Evolutionary conservation across 1,139 yeast genomes (phyloP), one percentile per base, ranked within the genome.

Genomic region (Candida tropicalis): DNA sequence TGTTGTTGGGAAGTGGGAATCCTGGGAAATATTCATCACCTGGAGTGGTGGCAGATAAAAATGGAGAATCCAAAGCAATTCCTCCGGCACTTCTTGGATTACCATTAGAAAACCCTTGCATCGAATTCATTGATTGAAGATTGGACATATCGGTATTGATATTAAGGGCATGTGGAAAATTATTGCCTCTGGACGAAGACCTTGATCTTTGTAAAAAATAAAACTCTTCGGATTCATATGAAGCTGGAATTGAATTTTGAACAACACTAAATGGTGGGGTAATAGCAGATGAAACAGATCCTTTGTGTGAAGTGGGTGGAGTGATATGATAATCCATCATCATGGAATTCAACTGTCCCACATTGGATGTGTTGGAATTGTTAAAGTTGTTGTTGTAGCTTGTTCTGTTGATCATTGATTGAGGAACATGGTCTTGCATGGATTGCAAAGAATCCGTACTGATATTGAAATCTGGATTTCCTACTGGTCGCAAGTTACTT

Each of bases 391-490:
- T 18, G 42, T 9, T 35, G 28, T 26, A 35, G 37, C 29, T 13
- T 8, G 45, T 39, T 29, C 73, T 54, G 46, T 63, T 63, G 22
- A 72, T 68, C 33, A 67, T 61, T 9, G 72, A 60, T 44, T 68
- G 76, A 1, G 77, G 75, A 1, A 72, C 77, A 49, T 56, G 71
- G 53, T 73, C 77, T 51, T 67, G 75, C 62, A 71, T 66, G 41
- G 74, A 70, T 50, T 70, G 76, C 47, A 73, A 64, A 3, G 75
- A 69, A 47, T 73, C 79, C 0, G 77, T 64, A 44, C 75, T 68
- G 11, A 55, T 61, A 48, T 66, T 65, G 26, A 58, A 55, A 35
- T 59, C 50, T 15, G 40, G 45, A 13, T 47, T 46, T 31, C 46
- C 46, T 26, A 49, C 47, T 10, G 69, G 63, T 46, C 72, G 63